Evolutionary conservation across 78 protist species (phyloP).

Genomic region (Pigoraptor vietnamica): DNA sequence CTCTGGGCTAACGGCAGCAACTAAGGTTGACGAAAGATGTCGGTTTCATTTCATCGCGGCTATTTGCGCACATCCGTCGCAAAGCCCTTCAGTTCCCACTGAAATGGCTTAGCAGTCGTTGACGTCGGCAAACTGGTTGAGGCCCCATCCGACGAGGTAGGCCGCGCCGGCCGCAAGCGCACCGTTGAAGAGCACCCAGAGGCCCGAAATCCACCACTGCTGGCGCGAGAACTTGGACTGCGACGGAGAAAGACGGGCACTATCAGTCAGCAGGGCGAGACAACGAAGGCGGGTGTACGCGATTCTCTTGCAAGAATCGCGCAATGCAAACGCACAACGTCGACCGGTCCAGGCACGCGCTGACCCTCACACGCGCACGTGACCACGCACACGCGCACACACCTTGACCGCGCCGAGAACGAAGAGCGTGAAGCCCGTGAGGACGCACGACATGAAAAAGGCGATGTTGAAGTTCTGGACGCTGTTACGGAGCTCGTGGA

Average conservation of each 20-base stretch:
- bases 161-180: conserved; percentile 52
- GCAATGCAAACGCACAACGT: no score
- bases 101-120: neutral
- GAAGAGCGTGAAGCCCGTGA: conserved; percentile 30
- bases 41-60: neutral
- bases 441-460: conserved; percentile 37
- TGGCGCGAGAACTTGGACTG: conserved; percentile 20
- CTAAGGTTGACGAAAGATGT: neutral
- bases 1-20: no score
- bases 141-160: conserved; percentile 39
- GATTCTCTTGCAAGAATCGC: no score
- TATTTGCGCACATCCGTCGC: no score
- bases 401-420: conserved; percentile 51
- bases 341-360: no score
- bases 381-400: neutral
- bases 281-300: no score
- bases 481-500: conserved; percentile 29
- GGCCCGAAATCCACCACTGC: conserved; percentile 36
- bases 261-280: no score
- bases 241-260: neutral
- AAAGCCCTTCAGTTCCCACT: neutral
- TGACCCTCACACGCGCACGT: no score
- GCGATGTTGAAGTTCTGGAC: conserved; percentile 9
- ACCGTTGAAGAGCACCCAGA: conserved; percentile 47
- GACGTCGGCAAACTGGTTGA: neutral